Conservation (phyloP, 768 basidiomycete genomes). For the Coprinopsis cinerea region DNA sequence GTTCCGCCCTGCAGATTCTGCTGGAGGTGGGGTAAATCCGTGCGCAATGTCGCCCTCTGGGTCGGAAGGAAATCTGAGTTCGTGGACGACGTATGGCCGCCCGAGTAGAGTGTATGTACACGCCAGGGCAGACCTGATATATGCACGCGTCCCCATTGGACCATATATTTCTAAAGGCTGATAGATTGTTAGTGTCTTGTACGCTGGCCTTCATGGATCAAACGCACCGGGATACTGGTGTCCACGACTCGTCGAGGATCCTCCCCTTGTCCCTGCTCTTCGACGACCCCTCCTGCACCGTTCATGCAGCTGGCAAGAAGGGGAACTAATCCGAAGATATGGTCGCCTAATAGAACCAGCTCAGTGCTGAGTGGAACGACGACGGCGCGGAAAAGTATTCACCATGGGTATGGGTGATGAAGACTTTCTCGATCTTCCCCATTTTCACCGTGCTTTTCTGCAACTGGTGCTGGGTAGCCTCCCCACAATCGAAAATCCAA, state of each 20-base stretch:
- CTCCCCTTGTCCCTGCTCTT: constrained; percentile 29
- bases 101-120: constrained; percentile 68
- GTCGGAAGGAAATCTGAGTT: constrained; percentile 64
- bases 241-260: constrained; percentile 48
- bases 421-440: constrained; percentile 76
- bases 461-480: constrained; percentile 74
- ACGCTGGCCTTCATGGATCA: background rate
- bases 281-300: constrained; percentile 60
- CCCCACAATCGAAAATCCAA: constrained; percentile 85
- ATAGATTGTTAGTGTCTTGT: background rate
- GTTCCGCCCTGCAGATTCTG: constrained; percentile 60
- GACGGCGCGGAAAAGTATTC: constrained; percentile 9
- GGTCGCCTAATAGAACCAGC: constrained; percentile 51
- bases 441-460: constrained; percentile 71
- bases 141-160: constrained; percentile 76
- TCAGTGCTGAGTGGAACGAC: constrained; percentile 5
- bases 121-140: constrained; percentile 60
- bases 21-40: constrained; percentile 37
- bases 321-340: constrained; percentile 72
- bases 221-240: constrained; percentile 29
- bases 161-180: constrained; percentile 83
- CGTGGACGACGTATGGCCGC: constrained; percentile 73
- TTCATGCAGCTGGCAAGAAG: constrained; percentile 65
- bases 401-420: constrained; percentile 91
- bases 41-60: constrained; percentile 45